Conservation (phyloP, 2,329 filamentous ascomycete genomes). For the Catunica adiposa region DNA sequence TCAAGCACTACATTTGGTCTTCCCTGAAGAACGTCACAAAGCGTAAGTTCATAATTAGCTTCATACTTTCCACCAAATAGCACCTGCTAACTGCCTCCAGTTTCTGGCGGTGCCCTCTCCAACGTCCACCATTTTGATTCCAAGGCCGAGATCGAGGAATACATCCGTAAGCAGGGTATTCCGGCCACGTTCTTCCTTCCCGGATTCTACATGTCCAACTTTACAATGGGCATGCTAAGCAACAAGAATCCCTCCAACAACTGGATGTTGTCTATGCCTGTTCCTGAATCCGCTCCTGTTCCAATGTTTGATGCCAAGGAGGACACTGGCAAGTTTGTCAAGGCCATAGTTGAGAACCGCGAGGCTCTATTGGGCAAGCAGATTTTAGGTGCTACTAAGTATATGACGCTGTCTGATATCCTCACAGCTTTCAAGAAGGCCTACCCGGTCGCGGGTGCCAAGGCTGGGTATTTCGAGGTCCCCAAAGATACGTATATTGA, state of each 20-base stretch:
- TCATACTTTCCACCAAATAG: background rate
- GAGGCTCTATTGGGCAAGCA: constrained; percentile 20
- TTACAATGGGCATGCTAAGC: constrained; percentile 18
- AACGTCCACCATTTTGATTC: constrained; percentile 36
- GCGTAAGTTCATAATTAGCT: constrained; percentile 14
- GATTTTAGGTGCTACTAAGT: constrained; percentile 24
- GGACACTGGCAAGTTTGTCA: constrained; percentile 28
- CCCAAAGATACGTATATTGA: constrained; percentile 23
- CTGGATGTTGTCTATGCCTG: constrained; percentile 20
- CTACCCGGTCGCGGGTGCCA: constrained; percentile 23
- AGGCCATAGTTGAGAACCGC: constrained; percentile 18
- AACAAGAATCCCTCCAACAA: constrained; percentile 20
- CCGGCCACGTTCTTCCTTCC: constrained; percentile 35
- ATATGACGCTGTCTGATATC: constrained; percentile 21
- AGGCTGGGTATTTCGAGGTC: constrained; percentile 20
- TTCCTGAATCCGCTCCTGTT: constrained; percentile 20
- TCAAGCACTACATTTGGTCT: constrained; percentile 31
- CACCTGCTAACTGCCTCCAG: background rate
- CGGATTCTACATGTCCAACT: constrained; percentile 39
- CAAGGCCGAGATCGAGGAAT: constrained; percentile 39
- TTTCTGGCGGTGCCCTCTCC: constrained; percentile 23
- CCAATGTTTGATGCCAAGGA: constrained; percentile 24
- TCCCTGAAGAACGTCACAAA: constrained; percentile 26
- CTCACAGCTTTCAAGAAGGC: constrained; percentile 19
- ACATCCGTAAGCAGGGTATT: constrained; percentile 34